Base-by-base conservation (phyloP, 805 yeast genomes). In the Sugiyamaella marilandica region DNA sequence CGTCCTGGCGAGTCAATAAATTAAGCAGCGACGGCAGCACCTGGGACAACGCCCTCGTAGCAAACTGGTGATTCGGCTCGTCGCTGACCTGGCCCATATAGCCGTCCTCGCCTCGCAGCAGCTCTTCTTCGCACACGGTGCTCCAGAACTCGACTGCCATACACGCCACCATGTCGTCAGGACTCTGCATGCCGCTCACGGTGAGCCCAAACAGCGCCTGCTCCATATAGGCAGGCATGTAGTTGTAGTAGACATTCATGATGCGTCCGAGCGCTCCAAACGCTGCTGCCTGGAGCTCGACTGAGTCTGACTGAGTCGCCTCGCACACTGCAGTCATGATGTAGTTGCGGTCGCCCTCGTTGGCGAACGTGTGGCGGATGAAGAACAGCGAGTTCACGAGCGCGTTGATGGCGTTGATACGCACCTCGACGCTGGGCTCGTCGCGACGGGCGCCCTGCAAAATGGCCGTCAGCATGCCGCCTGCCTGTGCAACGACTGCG, bases 61-160 rank as follows among this genome's bases (percentile, higher is more conserved):
- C 96, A 72, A 94, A 94, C 65, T 88, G 85, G 72, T 74, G 91
- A 55, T 82, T 77, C 14, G 76, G 80, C 13, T 72, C 71, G 47
- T 77, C 75, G 51, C 76, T 77, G 44, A 80, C 81, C 61, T 49
- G 49, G 35, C 53, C 56, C 39, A n/a, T 35, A 10, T 44, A 53
- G 37, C 43, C 58, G 11, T 50, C 62, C 46, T 82, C 83, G 58
- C 80, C 65, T 3, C 58, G 60, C 65, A 83, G 87, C 57, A 87
- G 77, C 70, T 94, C 99, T 66, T 86, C 97, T 73, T 94, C 99
- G 74, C 98, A 91, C n/a, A 94, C 94, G n/a, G 99, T 89, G 55
- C 92, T 83, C 99, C 99, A 94, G 69, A 94, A 92, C 73, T 94
- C 99, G 53, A 94, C 94, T 31, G 99, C 97, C 97, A 92, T 91